These are phyloP conservation scores for Trifolium fragiferum DNA, from an alignment of 306 rosid species.

Conservation along the genomic window DNA sequence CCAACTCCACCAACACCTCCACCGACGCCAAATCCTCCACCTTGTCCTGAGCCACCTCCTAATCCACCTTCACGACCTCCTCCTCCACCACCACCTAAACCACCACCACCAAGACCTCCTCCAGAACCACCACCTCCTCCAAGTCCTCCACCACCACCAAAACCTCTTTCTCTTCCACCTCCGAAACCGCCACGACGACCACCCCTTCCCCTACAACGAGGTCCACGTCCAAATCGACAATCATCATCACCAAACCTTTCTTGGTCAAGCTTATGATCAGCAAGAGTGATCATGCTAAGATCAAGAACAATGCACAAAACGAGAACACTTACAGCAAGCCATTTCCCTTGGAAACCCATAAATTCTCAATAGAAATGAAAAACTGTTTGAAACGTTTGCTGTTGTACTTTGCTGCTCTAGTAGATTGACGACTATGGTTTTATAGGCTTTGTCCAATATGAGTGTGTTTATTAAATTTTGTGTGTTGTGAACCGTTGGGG, in stretches of 20 bases:
- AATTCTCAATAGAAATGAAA: background rate
- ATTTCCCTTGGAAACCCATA: constrained; percentile 45
- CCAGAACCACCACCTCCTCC: constrained; percentile 45
- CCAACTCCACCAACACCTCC: constrained; percentile 41
- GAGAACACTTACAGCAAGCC: constrained; percentile 53
- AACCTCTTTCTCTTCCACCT: constrained; percentile 38
- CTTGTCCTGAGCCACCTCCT: constrained; percentile 45
- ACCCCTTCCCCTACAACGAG: constrained; percentile 50
- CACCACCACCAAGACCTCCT: constrained; percentile 25
- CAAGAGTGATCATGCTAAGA: constrained; percentile 51
- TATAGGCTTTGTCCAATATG: constrained; percentile 50
- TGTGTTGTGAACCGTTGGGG: constrained; percentile 60
- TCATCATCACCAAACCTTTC: constrained; percentile 53
- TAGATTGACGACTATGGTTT: constrained; percentile 9
- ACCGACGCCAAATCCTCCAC: constrained; percentile 53
- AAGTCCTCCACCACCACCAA: constrained; percentile 38
- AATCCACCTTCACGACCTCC: constrained; percentile 49
- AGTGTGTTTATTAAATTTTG: constrained; percentile 43
- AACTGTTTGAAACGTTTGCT: background rate
- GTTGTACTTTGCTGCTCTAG: background rate
- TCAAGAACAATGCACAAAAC: constrained; percentile 62
- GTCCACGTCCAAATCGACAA: constrained; percentile 70
- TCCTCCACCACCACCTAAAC: constrained; percentile 45
- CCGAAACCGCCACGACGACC: constrained; percentile 49
- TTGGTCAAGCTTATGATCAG: constrained; percentile 59